Evolutionary conservation across 768 basidiomycete genomes (phyloP), one percentile per base, ranked within the genome.

Genomic region (Naganishia vishniacii): DNA sequence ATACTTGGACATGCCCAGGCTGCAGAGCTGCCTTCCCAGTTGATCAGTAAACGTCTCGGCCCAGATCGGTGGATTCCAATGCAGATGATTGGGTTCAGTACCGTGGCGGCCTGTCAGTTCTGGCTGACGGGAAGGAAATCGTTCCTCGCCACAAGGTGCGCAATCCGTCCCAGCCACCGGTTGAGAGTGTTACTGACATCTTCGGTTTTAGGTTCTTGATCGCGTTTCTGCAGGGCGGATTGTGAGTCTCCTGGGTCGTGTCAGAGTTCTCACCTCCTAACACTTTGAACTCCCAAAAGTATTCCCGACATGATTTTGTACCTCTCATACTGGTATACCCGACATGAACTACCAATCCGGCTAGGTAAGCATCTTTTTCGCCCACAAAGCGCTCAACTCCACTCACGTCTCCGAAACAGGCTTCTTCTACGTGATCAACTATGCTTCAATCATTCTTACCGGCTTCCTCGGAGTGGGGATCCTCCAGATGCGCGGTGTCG

Each of bases 381-480:
- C n/a, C n/a, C n/a, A n/a, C n/a, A n/a, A n/a, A n/a, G n/a, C n/a
- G n/a, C n/a, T n/a, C n/a, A n/a, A n/a, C n/a, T n/a, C n/a, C n/a
- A n/a, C n/a, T n/a, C n/a, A n/a, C n/a, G n/a, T n/a, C n/a, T n/a
- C n/a, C n/a, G n/a, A n/a, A n/a, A 40, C 37, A 40, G 37, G 84
- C 0, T 83, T 81, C 69, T 87, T 87, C 79, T 88, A 85, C 85
- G 67, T 79, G 83, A 29, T 83, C 84, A 4, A 82, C 72, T 84
- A 86, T 20, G 42, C 31, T 1, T 79, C 82, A 3, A 74, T 81
- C 47, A 83, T 88, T 53, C 66, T 84, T 20, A 80, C 82, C 53
- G 83, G 83, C 2, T 87, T 89, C 73, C 70, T 87, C 9, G 87
- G 84, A 0, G 84, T 83, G 0, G 86, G 85, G 4, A 83, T 87